These are phyloP conservation scores for Tillandsia leiboldiana DNA, from an alignment of 176 grass and related monocot genomes.

Conservation along the genomic window DNA sequence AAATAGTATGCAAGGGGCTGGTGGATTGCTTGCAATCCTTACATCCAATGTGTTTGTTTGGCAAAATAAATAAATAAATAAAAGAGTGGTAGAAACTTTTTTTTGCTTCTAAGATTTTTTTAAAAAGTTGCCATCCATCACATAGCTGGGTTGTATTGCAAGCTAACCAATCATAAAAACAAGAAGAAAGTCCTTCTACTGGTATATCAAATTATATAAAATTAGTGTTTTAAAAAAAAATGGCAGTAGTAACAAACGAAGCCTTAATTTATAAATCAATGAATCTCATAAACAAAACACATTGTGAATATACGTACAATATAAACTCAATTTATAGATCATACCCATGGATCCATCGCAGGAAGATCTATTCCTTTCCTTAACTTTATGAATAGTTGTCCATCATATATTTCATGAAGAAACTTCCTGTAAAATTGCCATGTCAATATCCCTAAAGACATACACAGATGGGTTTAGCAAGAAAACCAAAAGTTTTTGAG, in stretches of 20 bases:
- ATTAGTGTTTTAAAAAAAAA: too few species aligned
- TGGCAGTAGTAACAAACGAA: too few species aligned
- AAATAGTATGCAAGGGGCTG: too few species aligned
- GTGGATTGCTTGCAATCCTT: too few species aligned
- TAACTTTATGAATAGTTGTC: constrained; percentile 55
- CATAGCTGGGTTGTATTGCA: too few species aligned
- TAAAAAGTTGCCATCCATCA: too few species aligned
- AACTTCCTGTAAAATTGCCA: constrained; percentile 55
- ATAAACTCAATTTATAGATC: constrained; percentile 6
- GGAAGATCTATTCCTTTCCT: constrained; percentile 78
- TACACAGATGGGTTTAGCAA: not conserved
- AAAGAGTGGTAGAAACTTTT: not conserved
- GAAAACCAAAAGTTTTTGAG: constrained; percentile 1
- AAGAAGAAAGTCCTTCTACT: too few species aligned
- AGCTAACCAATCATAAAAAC: too few species aligned
- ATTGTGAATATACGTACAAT: not conserved
- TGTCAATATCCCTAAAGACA: constrained; percentile 2
- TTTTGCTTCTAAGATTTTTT: too few species aligned
- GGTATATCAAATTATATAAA: too few species aligned
- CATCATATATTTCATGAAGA: constrained; percentile 83
- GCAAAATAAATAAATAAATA: not conserved
- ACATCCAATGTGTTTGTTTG: too few species aligned
- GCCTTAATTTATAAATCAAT: not conserved
- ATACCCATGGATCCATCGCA: constrained; percentile 91
- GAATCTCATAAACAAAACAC: not conserved